Base-by-base conservation (phyloP, 257 asterid species). In the Linderniella brevidens region DNA sequence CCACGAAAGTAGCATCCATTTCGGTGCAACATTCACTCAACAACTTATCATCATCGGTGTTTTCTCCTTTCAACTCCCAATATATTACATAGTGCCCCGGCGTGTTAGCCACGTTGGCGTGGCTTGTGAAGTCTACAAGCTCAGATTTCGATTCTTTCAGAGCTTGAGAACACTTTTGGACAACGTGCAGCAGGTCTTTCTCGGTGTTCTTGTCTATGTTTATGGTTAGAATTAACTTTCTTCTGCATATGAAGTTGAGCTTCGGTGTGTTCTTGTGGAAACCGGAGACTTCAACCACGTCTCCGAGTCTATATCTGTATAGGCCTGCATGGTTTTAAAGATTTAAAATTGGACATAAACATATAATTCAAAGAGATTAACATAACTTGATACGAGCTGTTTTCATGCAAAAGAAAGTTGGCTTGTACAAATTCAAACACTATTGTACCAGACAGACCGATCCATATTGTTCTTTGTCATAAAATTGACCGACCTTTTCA, bases 131-230 rank as follows among this genome's bases (percentile, higher is more conserved):
- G 64, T 90, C 99, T 0, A 90, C 73, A 0, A 90, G 71, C 58
- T 90, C 99, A 0, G 73, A 63, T 59, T 73, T 90, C 15, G 74
- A 80, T 17, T 55, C 74, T 0, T 80, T 62, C 7, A 90, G 69
- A 5, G 63, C 56, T 58, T 45, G 60, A 15, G 79, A 72, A 1
- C 94, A 96, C 0, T 74, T 71, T 49, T 85, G 94, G 1, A 90
- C 99, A 0, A 93, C 74, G 25, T 79, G 17, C 65, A 85, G 96
- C 9, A 90, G 56, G 25, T 90, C 99, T 65, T 86, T 86, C 65
- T 90, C 99, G 0, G 95, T 85, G 73, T 75, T 90, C 62, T 90
- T 90, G 86, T 90, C 99, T 6, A 90, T 86, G 75, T 90, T 86
- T 47, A 90, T 58, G 8, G 77, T 71, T 36, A 90, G 92, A 1